Base-by-base conservation (phyloP, 768 basidiomycete species). In the Tylopilus felleus region DNA sequence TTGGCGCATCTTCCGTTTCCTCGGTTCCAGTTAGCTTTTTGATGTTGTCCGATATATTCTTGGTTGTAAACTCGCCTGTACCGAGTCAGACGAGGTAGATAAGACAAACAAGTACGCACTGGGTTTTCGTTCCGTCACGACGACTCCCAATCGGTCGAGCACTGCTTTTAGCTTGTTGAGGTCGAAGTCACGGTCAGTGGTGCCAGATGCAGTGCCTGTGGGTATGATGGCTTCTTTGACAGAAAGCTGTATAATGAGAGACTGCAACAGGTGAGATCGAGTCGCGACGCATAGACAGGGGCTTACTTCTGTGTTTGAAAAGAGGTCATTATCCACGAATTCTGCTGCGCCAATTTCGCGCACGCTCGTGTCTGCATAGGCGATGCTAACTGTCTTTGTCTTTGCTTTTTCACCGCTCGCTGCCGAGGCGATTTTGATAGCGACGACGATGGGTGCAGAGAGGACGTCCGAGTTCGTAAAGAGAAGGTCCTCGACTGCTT, bases 161-260 rank as follows among this genome's bases (percentile, higher is more conserved):
- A 98, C 83, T 5, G 85, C 84, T 61, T 84, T 85, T 36, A 98
- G 75, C 69, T 96, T 97, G 59, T 85, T 84, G 33, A 97, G 73
- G 59, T 98, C 96, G 51, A 94, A 76, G 64, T 98, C 93, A 23
- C 88, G 82, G 65, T 90, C 88, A 1, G 88, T 88, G 2, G 75
- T 83, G 1, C 87, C 88, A 36, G 83, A 79, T 0, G 74, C 73
- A 6, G 89, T 88, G n/a, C 87, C 87, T 0, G 82, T 83, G 2
- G 88, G 77, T 39, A 98, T 75, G 50, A 98, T 79, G 4, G 93
- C 93, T 71, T 99, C 97, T 68, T 98, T 98, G n/a, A 93, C 91
- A 0, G 93, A 94, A 2, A 98, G 81, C 68, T 99, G 97, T 55
- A 98, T 98, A 33, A 98, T 75, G 31, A 98, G 80, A 2, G 93